phyloP scores from a whole-genome alignment of 768 basidiomycete species.

The Tulasnella sp. region DNA sequence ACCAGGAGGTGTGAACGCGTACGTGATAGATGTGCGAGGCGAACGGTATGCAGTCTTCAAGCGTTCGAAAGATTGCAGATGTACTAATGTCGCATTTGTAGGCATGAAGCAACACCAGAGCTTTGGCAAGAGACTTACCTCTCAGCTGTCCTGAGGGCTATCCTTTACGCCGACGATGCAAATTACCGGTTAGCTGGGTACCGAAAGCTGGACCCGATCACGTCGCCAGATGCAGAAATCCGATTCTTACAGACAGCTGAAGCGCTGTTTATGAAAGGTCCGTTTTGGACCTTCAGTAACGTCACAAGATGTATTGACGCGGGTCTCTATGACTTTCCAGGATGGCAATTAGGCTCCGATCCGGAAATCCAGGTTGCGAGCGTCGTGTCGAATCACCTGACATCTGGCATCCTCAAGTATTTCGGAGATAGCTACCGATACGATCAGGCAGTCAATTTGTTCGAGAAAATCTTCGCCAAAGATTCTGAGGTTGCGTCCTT shows the following conservation, averaged over 20 bases:
- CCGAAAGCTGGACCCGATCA: constrained; percentile 91
- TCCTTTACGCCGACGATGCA: constrained; percentile 93
- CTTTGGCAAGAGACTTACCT: constrained; percentile 98
- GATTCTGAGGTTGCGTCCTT: constrained; percentile 87
- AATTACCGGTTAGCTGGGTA: constrained; percentile 86
- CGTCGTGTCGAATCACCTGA: constrained; percentile 90
- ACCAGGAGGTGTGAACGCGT: constrained; percentile 91
- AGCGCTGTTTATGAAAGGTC: constrained; percentile 76
- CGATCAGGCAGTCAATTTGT: constrained; percentile 82
- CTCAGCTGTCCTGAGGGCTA: constrained; percentile 80
- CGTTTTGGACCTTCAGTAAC: constrained; percentile 10
- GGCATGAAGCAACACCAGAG: constrained; percentile 81
- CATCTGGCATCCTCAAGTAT: constrained; percentile 90
- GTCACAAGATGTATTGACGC: background rate
- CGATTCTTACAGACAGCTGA: constrained; percentile 88
- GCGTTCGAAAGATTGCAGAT: background rate
- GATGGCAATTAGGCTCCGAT: constrained; percentile 97
- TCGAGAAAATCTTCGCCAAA: constrained; percentile 74
- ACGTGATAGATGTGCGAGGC: constrained; percentile 86
- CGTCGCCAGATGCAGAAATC: constrained; percentile 75
- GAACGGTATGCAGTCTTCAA: constrained; percentile 57
- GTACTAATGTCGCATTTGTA: constrained; percentile 22
- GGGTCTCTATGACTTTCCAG: constrained; percentile 31
- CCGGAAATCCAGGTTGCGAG: constrained; percentile 99
- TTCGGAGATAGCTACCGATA: constrained; percentile 86